phyloP scores from a whole-genome alignment of 2,329 filamentous ascomycete genomes.

The Penicillium fuscoglaucum region DNA sequence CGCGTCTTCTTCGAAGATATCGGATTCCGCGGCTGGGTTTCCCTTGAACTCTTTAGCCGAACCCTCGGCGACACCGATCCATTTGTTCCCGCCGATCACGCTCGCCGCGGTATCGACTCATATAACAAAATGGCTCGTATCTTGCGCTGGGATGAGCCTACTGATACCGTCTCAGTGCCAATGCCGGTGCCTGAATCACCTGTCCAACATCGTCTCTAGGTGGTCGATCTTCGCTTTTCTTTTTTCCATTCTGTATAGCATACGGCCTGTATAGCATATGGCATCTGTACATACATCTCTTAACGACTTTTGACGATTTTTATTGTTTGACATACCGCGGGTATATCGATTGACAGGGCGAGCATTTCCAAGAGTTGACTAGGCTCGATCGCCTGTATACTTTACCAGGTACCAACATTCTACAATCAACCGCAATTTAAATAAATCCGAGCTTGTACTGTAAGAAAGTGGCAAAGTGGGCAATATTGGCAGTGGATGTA shows the following conservation, averaged over 20 bases:
- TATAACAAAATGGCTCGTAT: constrained; percentile 24
- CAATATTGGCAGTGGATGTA: neutral
- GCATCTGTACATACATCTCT: neutral
- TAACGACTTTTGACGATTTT: neutral
- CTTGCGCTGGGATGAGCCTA: constrained; percentile 20
- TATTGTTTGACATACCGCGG: neutral
- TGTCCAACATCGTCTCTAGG: constrained; percentile 26
- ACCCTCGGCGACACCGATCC: constrained; percentile 27
- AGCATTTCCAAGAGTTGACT: neutral
- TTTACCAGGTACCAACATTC: neutral
- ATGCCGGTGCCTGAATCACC: constrained; percentile 11
- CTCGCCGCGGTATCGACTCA: constrained; percentile 28
- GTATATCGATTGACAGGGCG: neutral
- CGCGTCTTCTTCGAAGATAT: constrained; percentile 26
- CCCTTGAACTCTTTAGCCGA: constrained; percentile 27
- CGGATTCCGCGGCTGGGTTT: constrained; percentile 29
- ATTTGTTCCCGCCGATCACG: constrained; percentile 26
- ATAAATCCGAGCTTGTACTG: neutral
- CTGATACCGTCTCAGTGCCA: neutral
- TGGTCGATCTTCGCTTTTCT: neutral
- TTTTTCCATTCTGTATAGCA: neutral
- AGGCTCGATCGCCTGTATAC: neutral
- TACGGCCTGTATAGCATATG: neutral
- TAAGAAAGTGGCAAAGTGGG: neutral
- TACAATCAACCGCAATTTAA: neutral